Percentiles rank a stretch among this genome's conserved stretches.
Evolutionary conservation across 1,284 basidiomycete species (phyloP).

Genomic region (Kalmanozyma brasiliensis): DNA sequence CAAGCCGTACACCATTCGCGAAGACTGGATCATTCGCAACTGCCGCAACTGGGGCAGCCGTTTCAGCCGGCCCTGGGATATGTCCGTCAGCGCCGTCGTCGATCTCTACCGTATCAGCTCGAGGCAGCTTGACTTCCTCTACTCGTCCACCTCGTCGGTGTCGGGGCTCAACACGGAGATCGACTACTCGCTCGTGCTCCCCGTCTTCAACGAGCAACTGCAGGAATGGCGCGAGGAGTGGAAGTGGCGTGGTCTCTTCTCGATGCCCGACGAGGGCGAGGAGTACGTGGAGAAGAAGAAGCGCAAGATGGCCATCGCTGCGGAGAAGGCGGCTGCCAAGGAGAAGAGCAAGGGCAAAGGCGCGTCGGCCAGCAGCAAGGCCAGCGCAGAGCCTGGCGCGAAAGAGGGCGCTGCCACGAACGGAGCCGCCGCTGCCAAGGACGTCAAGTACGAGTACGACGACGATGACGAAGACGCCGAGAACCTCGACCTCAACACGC

Average conservation of each 20-base stretch:
- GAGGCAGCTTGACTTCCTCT: constrained; percentile 86
- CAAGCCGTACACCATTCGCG: constrained; percentile 84
- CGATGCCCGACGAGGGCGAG: constrained; percentile 28
- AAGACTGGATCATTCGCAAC: constrained; percentile 85
- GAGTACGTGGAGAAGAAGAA: constrained; percentile 33
- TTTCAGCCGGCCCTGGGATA: constrained; percentile 62
- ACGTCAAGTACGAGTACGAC: constrained; percentile 19
- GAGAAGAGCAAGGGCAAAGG: constrained; percentile 23
- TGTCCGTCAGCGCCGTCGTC: constrained; percentile 59
- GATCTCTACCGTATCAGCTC: constrained; percentile 70
- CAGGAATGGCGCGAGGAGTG: constrained; percentile 77
- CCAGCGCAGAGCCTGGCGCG: neutral
- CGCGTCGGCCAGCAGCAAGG: constrained; percentile 5
- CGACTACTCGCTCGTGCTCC: constrained; percentile 85
- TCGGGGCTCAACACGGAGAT: constrained; percentile 87
- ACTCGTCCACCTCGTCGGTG: constrained; percentile 81
- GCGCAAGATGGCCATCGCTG: constrained; percentile 6
- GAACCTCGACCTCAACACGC: constrained; percentile 57
- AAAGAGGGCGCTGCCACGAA: constrained; percentile 6
- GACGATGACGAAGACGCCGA: constrained; percentile 57
- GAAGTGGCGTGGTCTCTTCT: constrained; percentile 66
- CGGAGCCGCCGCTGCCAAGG: neutral
- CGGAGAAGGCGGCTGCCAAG: constrained; percentile 25
- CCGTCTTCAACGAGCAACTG: constrained; percentile 84
- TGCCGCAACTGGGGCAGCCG: constrained; percentile 74